A percentile compares a stretch with the other conserved stretches of the same genome.
Evolutionary conservation across 352 stramenopile species (phyloP).

Genomic region (Globisporangium iwayamae): DNA sequence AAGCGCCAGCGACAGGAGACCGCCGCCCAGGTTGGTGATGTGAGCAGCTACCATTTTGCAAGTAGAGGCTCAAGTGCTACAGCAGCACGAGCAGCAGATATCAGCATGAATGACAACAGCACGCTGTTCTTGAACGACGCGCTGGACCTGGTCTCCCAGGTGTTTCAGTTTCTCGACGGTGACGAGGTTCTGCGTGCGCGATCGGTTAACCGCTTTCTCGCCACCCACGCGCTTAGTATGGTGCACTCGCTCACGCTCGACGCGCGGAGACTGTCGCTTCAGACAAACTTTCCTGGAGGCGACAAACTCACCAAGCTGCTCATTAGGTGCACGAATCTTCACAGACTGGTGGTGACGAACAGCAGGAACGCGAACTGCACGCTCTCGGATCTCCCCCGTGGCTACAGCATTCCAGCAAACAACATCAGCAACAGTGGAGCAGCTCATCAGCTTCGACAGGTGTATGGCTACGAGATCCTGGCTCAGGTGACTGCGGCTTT

Average conservation of each 20-base stretch:
- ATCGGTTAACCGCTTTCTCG: conserved; percentile 50
- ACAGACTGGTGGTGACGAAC: conserved; percentile 47
- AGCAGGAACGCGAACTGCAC: conserved; percentile 20
- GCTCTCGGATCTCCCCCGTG: conserved; percentile 7
- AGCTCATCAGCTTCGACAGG: not conserved
- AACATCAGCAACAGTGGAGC: conserved; percentile 9
- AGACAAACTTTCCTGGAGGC: not conserved
- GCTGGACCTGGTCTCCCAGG: conserved; percentile 46
- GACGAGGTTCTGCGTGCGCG: conserved; percentile 39
- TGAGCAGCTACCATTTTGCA: not conserved
- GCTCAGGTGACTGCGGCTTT: conserved; percentile 35
- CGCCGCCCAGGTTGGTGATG: not conserved
- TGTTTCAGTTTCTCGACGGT: conserved; percentile 56
- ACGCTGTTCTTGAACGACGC: conserved; percentile 47
- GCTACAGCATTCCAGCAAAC: conserved; percentile 1
- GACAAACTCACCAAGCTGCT: conserved; percentile 21
- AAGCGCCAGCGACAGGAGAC: conserved; percentile 3
- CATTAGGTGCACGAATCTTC: conserved; percentile 37
- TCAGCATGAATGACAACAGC: not conserved
- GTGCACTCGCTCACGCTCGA: conserved; percentile 50
- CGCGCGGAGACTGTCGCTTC: not conserved
- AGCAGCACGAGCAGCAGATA: not conserved
- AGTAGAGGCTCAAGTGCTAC: not conserved
- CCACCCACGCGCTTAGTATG: conserved; percentile 36
- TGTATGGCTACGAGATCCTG: conserved; percentile 33